Evolutionary conservation across 73 alveolate genomes (phyloP), one percentile per base, ranked within the genome.

Genomic region (Stentor roeselii): DNA sequence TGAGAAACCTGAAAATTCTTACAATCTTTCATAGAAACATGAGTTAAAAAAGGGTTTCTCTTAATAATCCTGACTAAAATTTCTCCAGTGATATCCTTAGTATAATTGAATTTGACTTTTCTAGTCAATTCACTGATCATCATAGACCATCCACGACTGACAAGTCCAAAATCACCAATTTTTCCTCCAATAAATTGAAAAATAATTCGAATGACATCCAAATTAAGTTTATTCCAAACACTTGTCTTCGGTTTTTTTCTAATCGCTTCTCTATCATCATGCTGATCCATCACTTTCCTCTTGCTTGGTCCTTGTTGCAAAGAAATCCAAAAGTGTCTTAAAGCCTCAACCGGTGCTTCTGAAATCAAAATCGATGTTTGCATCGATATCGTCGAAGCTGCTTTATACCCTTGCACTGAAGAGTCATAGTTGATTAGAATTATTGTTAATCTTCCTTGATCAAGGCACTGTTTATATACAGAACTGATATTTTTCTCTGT

Each of bases 141-240:
- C 34, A 27, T 36, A 2, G 37, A 1, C 80, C 80, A 67, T 67
- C 34, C 34, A 14, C 80, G 21, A 32, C 41, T 27, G 1, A 67
- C 80, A 21, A 67, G 37, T 14, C 80, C 27, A 34, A 30, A 67
- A 27, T 67, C 34, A 21, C 41, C 80, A 27, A 67, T 27, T 21
- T 67, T 67, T 32, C 80, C 80, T 11, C 80, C 80, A 67, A 67
- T 27, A 67, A 21, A 67, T 21, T 27, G 11, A 32, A 67, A 67
- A 0, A 67, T 67, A 1, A 67, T 67, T 30, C 37, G 1, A 36
- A 67, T 30, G 80, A 67, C 80, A 67, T 67, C 80, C 41, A 34
- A 67, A 34, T 67, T 67, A 1, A 67, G 42, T 27, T 30, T n/a
- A 34, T 34, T 27, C 80, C 80, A 67, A 67, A 2, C 50, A 34